A percentile compares a stretch with the other conserved stretches of the same genome.
Conservation (phyloP, 257 asterid species). For the Solanum bukasovii region DNA sequence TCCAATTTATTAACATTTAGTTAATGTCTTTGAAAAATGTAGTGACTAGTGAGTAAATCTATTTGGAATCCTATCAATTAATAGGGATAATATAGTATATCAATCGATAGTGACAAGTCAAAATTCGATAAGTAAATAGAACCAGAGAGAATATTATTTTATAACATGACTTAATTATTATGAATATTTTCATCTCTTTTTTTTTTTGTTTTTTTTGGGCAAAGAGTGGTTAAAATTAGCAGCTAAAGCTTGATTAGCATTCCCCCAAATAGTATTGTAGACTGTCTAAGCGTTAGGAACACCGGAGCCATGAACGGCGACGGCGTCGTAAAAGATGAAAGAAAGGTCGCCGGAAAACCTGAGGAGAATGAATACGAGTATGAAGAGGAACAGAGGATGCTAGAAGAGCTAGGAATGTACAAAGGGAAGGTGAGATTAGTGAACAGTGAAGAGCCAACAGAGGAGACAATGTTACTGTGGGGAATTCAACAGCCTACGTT, state of each 20-base stretch:
- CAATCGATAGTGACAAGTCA: too few species aligned
- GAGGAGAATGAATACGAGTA: background rate
- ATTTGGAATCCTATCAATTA: too few species aligned
- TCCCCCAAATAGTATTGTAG: background rate
- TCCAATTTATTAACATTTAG: too few species aligned
- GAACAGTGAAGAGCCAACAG: constrained; percentile 27
- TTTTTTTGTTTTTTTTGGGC: too few species aligned
- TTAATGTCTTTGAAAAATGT: too few species aligned
- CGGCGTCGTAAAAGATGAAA: background rate
- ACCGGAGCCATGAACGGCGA: background rate
- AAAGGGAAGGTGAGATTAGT: constrained; percentile 47
- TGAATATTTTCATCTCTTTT: too few species aligned
- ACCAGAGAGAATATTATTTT: too few species aligned
- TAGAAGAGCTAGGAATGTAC: constrained; percentile 43
- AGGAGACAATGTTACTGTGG: constrained; percentile 82
- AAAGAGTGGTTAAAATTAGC: too few species aligned
- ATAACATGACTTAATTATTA: too few species aligned
- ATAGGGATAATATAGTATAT: too few species aligned
- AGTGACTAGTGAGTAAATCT: too few species aligned
- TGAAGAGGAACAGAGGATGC: constrained; percentile 25
- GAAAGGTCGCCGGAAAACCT: constrained; percentile 9
- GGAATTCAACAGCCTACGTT: constrained; percentile 77
- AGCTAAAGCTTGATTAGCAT: background rate
- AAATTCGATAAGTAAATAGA: too few species aligned
- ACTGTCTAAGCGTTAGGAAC: background rate